Conservation (phyloP, 805 yeast species). For the Brettanomyces anomalus region DNA sequence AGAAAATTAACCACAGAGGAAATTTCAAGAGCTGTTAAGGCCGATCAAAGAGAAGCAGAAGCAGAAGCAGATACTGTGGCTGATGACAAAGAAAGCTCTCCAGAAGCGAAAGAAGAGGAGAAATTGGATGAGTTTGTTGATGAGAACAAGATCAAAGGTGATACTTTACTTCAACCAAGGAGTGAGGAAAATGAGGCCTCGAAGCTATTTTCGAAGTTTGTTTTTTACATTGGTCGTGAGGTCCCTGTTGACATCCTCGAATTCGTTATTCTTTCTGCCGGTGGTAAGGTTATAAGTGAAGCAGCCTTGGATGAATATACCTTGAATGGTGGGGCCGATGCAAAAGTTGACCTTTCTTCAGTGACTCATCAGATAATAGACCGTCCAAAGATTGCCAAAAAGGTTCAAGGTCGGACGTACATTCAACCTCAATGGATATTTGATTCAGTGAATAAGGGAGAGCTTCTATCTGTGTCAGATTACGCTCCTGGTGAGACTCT, state of each 20-base stretch:
- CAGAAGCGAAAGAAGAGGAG: conserved; percentile 28
- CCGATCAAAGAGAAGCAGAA: conserved; percentile 33
- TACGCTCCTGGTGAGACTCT: conserved; percentile 92
- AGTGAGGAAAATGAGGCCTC: conserved; percentile 51
- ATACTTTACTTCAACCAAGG: conserved; percentile 64
- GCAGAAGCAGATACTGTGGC: conserved; percentile 29
- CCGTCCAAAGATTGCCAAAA: conserved; percentile 71
- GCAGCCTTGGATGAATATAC: conserved; percentile 72
- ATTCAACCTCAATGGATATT: conserved; percentile 98
- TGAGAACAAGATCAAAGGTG: conserved; percentile 54
- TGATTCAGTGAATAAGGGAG: conserved; percentile 76
- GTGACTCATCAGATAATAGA: conserved; percentile 94
- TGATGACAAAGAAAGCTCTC: conserved; percentile 29
- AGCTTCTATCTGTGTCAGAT: conserved; percentile 63
- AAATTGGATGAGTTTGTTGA: conserved; percentile 69
- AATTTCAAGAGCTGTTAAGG: conserved; percentile 43
- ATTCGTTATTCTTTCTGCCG: conserved; percentile 75
- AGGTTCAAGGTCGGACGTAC: conserved; percentile 87
- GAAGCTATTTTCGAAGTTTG: conserved; percentile 60
- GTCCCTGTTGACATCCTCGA: conserved; percentile 89
- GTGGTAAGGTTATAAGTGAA: conserved; percentile 82
- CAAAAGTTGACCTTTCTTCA: conserved; percentile 48
- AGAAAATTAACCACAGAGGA: conserved; percentile 30
- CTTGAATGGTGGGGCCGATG: conserved; percentile 33
- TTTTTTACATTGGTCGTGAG: conserved; percentile 89